phyloP scores from a whole-genome alignment of 2,329 filamentous ascomycete species.

The Macrophomina tecta region DNA sequence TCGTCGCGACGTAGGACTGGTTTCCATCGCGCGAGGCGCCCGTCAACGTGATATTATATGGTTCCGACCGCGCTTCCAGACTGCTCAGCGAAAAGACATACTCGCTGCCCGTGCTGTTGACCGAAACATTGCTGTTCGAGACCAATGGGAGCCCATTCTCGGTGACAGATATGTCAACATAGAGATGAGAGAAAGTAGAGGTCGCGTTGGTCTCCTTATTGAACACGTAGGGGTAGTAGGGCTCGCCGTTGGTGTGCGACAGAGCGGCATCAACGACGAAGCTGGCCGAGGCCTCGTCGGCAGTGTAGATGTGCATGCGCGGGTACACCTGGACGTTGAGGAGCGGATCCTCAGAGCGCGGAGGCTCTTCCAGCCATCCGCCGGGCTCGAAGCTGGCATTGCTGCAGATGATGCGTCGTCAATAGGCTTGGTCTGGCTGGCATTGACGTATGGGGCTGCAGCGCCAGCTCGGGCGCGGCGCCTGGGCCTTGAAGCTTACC shows the following conservation, averaged over 20 bases:
- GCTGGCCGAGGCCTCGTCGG: conserved; percentile 48
- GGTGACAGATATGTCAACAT: conserved; percentile 36
- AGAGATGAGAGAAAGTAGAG: conserved; percentile 36
- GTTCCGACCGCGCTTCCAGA: conserved; percentile 39
- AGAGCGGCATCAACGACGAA: conserved; percentile 64
- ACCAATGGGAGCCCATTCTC: conserved; percentile 36
- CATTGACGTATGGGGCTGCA: neutral
- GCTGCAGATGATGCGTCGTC: conserved; percentile 34
- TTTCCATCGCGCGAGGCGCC: conserved; percentile 40
- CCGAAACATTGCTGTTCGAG: conserved; percentile 35
- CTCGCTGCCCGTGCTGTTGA: conserved; percentile 48
- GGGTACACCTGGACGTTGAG: conserved; percentile 55
- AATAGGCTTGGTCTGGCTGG: neutral
- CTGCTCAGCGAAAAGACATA: conserved; percentile 43
- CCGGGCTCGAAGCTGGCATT: conserved; percentile 56
- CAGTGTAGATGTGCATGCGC: conserved; percentile 56
- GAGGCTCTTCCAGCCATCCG: conserved; percentile 53
- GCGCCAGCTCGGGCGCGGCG: neutral
- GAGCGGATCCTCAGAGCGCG: conserved; percentile 42
- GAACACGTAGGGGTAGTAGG: conserved; percentile 33
- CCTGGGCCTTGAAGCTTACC: conserved; percentile 36
- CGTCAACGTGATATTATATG: conserved; percentile 48
- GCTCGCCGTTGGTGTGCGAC: conserved; percentile 58
- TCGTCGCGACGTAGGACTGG: conserved; percentile 44
- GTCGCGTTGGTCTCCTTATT: conserved; percentile 23